Evolutionary conservation across 805 yeast species (phyloP).

Genomic region (Ogataea zsoltii): DNA sequence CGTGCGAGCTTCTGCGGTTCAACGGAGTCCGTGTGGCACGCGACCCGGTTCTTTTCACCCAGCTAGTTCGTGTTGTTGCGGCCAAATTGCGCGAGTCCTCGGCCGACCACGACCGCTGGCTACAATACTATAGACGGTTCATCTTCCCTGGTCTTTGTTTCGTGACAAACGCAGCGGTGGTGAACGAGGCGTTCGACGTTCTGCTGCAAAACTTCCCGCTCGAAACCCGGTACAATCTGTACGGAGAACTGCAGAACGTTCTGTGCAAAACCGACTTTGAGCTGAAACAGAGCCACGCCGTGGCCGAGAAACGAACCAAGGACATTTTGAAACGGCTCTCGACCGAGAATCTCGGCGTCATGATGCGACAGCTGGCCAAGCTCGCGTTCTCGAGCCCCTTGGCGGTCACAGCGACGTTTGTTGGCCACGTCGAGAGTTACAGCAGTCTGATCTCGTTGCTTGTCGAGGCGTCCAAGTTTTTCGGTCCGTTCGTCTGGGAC

Average conservation of each 20-base stretch:
- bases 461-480: constrained; percentile 74
- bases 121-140: constrained; percentile 61
- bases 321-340: constrained; percentile 78
- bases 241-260: constrained; percentile 72
- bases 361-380: constrained; percentile 73
- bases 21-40: constrained; percentile 56
- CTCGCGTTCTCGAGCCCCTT: constrained; percentile 76
- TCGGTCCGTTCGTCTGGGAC: constrained; percentile 83
- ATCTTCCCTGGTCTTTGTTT: constrained; percentile 63
- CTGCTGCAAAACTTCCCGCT: constrained; percentile 50
- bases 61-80: constrained; percentile 61
- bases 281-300: constrained; percentile 59
- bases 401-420: constrained; percentile 67
- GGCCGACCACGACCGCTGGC: constrained; percentile 43
- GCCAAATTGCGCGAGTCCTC: constrained; percentile 37
- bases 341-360: constrained; percentile 69
- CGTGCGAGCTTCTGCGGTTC: constrained; percentile 47
- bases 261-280: constrained; percentile 55
- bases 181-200: constrained; percentile 59
- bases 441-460: constrained; percentile 80
- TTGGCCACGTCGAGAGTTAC: constrained; percentile 87
- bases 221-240: constrained; percentile 70
- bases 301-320: constrained; percentile 77
- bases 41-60: constrained; percentile 49
- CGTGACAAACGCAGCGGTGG: constrained; percentile 56